Percentiles rank a stretch among this genome's conserved stretches.
phyloP scores from a whole-genome alignment of 2,329 filamentous ascomycete species.

The Rachicladosporium sp. region DNA sequence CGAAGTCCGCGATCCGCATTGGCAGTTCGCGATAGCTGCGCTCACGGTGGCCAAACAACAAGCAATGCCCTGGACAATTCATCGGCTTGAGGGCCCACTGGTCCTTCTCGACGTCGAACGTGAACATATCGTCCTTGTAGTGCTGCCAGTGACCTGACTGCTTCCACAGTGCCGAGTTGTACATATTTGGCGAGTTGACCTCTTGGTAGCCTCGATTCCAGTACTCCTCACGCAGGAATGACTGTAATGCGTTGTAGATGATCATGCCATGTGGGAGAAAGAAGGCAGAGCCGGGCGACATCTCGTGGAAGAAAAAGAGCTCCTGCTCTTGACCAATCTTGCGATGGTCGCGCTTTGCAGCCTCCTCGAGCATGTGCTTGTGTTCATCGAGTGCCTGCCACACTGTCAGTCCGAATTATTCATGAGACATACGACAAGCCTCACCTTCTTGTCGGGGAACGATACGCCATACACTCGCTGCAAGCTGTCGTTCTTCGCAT shows the following conservation, averaged over 20 bases:
- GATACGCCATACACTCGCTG: slow-evolving; percentile 95
- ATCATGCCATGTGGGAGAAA: slow-evolving; percentile 84
- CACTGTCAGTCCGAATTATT: slow-evolving; percentile 1
- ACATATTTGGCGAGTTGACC: slow-evolving; percentile 94
- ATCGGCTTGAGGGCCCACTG: slow-evolving; percentile 84
- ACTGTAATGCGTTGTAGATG: slow-evolving; percentile 81
- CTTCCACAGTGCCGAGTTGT: slow-evolving; percentile 86
- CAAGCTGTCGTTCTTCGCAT: slow-evolving; percentile 84
- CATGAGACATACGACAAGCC: neutral
- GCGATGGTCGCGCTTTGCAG: slow-evolving; percentile 92
- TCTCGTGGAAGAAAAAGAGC: slow-evolving; percentile 91
- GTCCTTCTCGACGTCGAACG: slow-evolving; percentile 73
- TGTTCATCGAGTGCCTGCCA: slow-evolving; percentile 56
- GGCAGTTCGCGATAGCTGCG: slow-evolving; percentile 84
- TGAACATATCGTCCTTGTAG: slow-evolving; percentile 93
- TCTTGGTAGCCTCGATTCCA: slow-evolving; percentile 89
- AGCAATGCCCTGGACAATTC: slow-evolving; percentile 93
- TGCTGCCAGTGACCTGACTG: slow-evolving; percentile 88
- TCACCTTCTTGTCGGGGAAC: slow-evolving; percentile 91
- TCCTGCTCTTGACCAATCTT: slow-evolving; percentile 93
- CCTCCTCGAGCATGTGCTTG: slow-evolving; percentile 90
- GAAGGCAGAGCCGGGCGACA: slow-evolving; percentile 87
- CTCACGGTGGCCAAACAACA: slow-evolving; percentile 73
- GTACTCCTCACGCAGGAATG: slow-evolving; percentile 76
- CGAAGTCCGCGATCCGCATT: slow-evolving; percentile 88